Evolutionary conservation across 176 grass and related monocot species (phyloP), one percentile per base, ranked within the genome.

Genomic region (Zizania latifolia): DNA sequence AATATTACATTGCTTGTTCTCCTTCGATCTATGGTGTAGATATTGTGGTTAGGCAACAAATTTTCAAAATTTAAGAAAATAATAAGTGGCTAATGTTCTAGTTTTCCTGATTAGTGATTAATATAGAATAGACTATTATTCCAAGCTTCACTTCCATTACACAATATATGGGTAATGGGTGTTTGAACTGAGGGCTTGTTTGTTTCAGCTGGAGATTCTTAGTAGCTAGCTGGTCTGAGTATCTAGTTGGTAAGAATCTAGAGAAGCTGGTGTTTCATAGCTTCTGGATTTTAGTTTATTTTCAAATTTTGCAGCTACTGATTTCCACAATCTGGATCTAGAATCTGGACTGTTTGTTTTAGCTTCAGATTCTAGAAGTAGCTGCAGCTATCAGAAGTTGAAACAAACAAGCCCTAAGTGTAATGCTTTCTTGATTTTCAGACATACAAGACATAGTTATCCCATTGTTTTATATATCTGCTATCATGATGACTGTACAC

Each of bases 1-100:
- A 29, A 60, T 74, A 45, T 48, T 64, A 50, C 71, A 70, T 84
- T 86, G 15, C 58, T n/a, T 83, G 39, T 71, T 62, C 22, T 71
- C 11, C 28, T 45, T 22, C 5, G 15, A 62, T 54, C 34, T 70
- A 57, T 75, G 55, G 34, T 9, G 27, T 19, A 74, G 11, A 7
- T 9, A 48, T 57, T 66, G 3, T 57, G 28, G 15, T 41, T 72
- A 23, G 24, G 28, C 53, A 17, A 39, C 9, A 38, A 4, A 51
- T 40, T 31, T 17, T 6, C 46, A 33, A 19, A 6, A 19, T 67
- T 83, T 11, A 37, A 30, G 19, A 78, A 68, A 82, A 58, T 9
- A 11, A 44, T 51, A 22, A 34, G 21, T 12, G 14, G 39, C 28
- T 2, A 41, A 61, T 71, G 32, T 41, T 23, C 27, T n/a, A n/a